A percentile compares a stretch with the other conserved stretches of the same genome.
Evolutionary conservation across 169 alveolate species (phyloP).

Genomic region (Eimeria tenella): DNA sequence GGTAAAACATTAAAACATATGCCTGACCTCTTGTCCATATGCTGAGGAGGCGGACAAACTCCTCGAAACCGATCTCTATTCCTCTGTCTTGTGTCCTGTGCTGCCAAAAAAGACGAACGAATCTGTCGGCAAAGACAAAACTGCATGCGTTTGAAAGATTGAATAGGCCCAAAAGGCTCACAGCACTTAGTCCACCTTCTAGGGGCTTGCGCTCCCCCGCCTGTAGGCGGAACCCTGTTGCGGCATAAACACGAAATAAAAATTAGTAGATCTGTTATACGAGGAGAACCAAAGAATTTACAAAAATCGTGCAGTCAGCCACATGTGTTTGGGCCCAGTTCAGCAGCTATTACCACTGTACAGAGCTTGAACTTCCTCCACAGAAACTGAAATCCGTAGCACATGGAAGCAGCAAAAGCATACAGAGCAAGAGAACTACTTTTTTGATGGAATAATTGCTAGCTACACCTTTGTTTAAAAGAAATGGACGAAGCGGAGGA

Average conservation of each 20-base stretch:
- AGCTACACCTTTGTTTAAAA: too few relatives aligned
- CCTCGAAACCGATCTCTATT: constrained; percentile 80
- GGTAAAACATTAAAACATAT: neutral
- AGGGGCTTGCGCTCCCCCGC: constrained; percentile 75
- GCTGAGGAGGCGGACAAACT: constrained; percentile 76
- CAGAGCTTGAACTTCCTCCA: constrained; percentile 75
- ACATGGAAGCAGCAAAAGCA: neutral
- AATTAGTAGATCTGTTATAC: neutral
- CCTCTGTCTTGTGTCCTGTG: constrained; percentile 76
- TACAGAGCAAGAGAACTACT: neutral
- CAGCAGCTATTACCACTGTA: constrained; percentile 53
- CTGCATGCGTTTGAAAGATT: constrained; percentile 77
- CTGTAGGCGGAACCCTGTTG: constrained; percentile 74
- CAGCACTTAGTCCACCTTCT: constrained; percentile 80
- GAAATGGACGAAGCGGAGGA: too few relatives aligned
- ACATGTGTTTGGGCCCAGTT: neutral
- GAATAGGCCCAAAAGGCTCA: constrained; percentile 78
- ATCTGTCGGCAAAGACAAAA: constrained; percentile 77
- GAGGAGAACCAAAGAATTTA: neutral
- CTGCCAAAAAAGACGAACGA: constrained; percentile 77
- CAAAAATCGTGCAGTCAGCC: neutral
- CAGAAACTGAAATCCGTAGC: constrained; percentile 37
- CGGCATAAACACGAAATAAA: too few relatives aligned
- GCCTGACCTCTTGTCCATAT: constrained; percentile 79
- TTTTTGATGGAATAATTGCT: too few relatives aligned